Conservation (phyloP, 2,329 filamentous ascomycete species). For the Mariannaea sp. region DNA sequence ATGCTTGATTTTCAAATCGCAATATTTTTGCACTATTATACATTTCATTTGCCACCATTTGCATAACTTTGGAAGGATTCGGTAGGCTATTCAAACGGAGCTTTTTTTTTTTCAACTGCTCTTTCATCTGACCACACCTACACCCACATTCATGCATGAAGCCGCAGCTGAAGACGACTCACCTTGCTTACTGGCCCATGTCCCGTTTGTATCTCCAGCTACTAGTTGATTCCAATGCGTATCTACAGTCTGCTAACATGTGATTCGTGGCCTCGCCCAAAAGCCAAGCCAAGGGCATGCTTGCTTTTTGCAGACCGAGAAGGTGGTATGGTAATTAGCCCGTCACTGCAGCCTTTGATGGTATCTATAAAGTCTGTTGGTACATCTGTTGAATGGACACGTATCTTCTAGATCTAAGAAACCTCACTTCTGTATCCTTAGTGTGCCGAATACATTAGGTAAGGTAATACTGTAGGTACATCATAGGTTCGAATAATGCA, state of each 20-base stretch:
- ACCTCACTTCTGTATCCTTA: too few relatives aligned
- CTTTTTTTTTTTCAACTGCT: constrained; percentile 9
- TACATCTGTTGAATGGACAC: too few relatives aligned
- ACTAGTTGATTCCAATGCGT: neutral
- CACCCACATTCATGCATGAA: neutral
- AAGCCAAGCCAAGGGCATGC: neutral
- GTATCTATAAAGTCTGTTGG: too few relatives aligned
- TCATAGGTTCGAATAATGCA: too few relatives aligned
- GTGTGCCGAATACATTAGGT: too few relatives aligned
- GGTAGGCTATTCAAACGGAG: neutral
- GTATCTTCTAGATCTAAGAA: too few relatives aligned
- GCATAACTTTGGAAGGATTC: neutral
- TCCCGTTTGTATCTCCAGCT: neutral
- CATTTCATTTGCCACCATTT: neutral
- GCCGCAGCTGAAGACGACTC: too few relatives aligned
- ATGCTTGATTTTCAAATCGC: neutral
- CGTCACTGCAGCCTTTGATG: neutral
- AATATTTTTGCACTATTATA: constrained; percentile 2
- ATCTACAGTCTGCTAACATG: too few relatives aligned
- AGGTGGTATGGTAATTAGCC: neutral
- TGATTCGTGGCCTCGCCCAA: constrained; percentile 15
- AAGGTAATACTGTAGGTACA: too few relatives aligned
- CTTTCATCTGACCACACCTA: neutral
- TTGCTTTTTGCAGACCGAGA: neutral
- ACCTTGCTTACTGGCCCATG: constrained; percentile 9